These are phyloP conservation scores for Nyssa sinensis DNA, from an alignment of 148 eudicot species.

Conservation along the genomic window DNA sequence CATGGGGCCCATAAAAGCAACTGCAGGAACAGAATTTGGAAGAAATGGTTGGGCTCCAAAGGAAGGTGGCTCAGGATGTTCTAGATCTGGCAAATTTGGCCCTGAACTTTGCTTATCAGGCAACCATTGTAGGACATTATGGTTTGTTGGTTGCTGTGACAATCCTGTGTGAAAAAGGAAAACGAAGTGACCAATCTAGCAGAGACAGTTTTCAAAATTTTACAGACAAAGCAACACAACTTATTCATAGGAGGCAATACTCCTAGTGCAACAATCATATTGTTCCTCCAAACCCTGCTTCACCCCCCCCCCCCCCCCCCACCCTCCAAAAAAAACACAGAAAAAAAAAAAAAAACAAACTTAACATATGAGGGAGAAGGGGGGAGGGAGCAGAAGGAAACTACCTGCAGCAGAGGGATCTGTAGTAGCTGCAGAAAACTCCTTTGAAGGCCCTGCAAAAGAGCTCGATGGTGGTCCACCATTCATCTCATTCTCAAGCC, in stretches of 20 bases:
- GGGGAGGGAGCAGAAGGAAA: too few species aligned
- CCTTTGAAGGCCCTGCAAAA: conserved; percentile 49
- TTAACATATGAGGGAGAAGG: not conserved
- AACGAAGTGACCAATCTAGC: not conserved
- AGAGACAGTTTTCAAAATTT: not conserved
- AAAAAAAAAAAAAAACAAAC: not conserved
- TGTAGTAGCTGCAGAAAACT: conserved; percentile 42
- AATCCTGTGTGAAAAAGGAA: conserved; percentile 33
- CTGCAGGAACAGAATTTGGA: conserved; percentile 41
- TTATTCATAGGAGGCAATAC: not conserved
- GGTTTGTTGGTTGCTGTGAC: conserved; percentile 42
- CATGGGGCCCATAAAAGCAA: conserved; percentile 47
- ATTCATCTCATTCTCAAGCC: conserved; percentile 84
- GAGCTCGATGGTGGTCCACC: conserved; percentile 55
- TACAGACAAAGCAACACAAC: not conserved
- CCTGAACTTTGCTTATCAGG: conserved; percentile 44
- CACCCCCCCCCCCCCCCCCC: too few species aligned
- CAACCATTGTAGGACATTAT: conserved; percentile 59
- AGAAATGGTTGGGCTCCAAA: conserved; percentile 48
- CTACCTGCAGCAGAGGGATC: conserved; percentile 49
- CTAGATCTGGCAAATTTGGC: conserved; percentile 40
- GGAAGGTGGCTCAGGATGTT: conserved; percentile 51
- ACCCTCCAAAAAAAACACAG: too few species aligned
- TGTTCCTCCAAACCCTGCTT: not conserved
- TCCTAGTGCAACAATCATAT: not conserved